These are phyloP conservation scores for Leccinellum rugosiceps DNA, from an alignment of 768 basidiomycete genomes.

Conservation along the genomic window DNA sequence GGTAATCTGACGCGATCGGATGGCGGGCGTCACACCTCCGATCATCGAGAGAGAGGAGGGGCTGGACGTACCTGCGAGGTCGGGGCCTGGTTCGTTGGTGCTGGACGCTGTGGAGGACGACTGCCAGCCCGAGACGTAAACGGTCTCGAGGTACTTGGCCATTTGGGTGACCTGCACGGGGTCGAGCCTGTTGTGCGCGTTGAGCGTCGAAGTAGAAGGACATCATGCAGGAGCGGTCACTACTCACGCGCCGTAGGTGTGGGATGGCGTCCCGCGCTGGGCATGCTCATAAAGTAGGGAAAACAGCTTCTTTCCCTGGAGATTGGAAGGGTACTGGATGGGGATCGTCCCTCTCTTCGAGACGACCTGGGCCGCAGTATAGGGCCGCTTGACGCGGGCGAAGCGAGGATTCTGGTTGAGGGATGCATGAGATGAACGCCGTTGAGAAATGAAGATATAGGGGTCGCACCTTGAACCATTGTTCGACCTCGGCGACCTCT, in stretches of 20 bases:
- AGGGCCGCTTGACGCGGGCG: slow-evolving; percentile 82
- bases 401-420: slow-evolving; percentile 77
- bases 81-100: slow-evolving; percentile 95
- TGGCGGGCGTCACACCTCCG: neutral
- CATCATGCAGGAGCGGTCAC: neutral
- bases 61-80: slow-evolving; percentile 76
- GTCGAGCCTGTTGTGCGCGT: slow-evolving; percentile 68
- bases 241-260: slow-evolving; percentile 98
- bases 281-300: slow-evolving; percentile 71
- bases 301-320: slow-evolving; percentile 87
- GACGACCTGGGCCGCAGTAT: slow-evolving; percentile 91
- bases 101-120: slow-evolving; percentile 91
- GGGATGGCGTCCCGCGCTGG: slow-evolving; percentile 74
- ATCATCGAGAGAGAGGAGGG: neutral
- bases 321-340: slow-evolving; percentile 82
- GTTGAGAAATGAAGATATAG: slow-evolving; percentile 1
- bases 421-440: neutral
- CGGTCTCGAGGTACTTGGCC: slow-evolving; percentile 97
- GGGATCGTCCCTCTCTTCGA: slow-evolving; percentile 87
- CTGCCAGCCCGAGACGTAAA: slow-evolving; percentile 98
- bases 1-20: slow-evolving; percentile 65
- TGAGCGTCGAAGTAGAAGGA: neutral
- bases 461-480: slow-evolving; percentile 84
- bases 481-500: slow-evolving; percentile 82
- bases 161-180: slow-evolving; percentile 98